Base-by-base conservation (phyloP, 768 basidiomycete species). In the Amanita thiersii region DNA sequence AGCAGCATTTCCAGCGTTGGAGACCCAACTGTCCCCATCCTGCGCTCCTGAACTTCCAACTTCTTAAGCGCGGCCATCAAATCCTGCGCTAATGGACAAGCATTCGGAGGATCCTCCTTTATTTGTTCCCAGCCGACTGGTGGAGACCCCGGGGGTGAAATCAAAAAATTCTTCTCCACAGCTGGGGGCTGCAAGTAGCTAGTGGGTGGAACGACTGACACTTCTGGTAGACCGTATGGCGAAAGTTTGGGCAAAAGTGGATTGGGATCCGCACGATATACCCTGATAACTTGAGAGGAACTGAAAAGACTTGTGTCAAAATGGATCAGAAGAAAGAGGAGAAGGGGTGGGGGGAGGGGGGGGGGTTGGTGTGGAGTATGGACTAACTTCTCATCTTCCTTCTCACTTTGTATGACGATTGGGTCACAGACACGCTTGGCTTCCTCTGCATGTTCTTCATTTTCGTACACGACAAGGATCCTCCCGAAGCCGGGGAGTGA, bases 121-220 rank as follows among this genome's bases (percentile, higher is more conserved):
- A 92, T 75, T 17, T 75, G 90, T 55, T 96, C 91, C 96, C 96
- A 99, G 2, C 93, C 96, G 1, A 93, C 81, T 0, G 96, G 96
- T 0, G 96, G 96, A 0, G 92, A 96, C 3, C 96, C 96, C 3
- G 96, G 96, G 0, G 96, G 96, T 0, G 96, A 98, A 48, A 99
- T 93, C 35, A 99, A 73, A 63, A 97, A 98, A 64, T 98, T 98
- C 63, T 90, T 90, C 52, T 92, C 86, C 28, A 81, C 50, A 0
- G 72, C 63, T 0, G 94, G 94, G 0, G 92, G 90, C 30, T 70
- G 75, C 25, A 93, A 73, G 52, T 81, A 78, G 51, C 71, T 65
- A n/a, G 55, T 60, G 28, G 60, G 63, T 15, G 68, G 66, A n/a
- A 69, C 52, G 47, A 52, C 54, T 8, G 51, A 56, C 38, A 43